These are phyloP conservation scores for Trichosporon ovoides DNA, from an alignment of 1,284 basidiomycete species.

Conservation along the genomic window DNA sequence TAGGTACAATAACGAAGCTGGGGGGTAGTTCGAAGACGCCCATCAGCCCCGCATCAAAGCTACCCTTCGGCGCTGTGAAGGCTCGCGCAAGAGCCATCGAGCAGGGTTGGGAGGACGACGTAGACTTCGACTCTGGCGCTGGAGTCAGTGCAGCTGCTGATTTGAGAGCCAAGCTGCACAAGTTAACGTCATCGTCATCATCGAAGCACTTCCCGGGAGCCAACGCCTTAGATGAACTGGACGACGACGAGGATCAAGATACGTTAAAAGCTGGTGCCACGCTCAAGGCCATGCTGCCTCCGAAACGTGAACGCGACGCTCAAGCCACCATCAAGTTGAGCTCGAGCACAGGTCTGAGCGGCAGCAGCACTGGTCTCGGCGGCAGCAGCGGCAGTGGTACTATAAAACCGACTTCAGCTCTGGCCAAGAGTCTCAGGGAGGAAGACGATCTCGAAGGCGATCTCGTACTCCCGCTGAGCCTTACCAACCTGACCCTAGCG, in stretches of 20 bases:
- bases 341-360: not conserved
- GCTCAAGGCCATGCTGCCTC: constrained; percentile 41
- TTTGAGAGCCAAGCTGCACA: constrained; percentile 7
- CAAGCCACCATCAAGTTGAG: constrained; percentile 13
- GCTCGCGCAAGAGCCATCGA: constrained; percentile 27
- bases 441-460: constrained; percentile 35
- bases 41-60: constrained; percentile 3
- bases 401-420: not conserved
- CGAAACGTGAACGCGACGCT: constrained; percentile 20
- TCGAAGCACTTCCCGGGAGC: constrained; percentile 27
- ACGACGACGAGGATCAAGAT: constrained; percentile 37
- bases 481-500: constrained; percentile 39
- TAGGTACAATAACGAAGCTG: constrained; percentile 39
- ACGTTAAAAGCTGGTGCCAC: constrained; percentile 44
- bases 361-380: not conserved
- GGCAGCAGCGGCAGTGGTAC: not conserved
- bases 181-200: constrained; percentile 18
- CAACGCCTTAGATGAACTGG: constrained; percentile 39
- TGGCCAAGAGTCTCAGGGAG: not conserved
- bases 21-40: constrained; percentile 11
- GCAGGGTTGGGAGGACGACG: constrained; percentile 26
- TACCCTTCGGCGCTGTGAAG: constrained; percentile 26
- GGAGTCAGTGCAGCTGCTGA: not conserved
- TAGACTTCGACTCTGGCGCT: constrained; percentile 29
- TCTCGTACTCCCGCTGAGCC: constrained; percentile 41